These are phyloP conservation scores for Macrolepiota albuminosa DNA, from an alignment of 768 basidiomycete genomes.

Conservation along the genomic window DNA sequence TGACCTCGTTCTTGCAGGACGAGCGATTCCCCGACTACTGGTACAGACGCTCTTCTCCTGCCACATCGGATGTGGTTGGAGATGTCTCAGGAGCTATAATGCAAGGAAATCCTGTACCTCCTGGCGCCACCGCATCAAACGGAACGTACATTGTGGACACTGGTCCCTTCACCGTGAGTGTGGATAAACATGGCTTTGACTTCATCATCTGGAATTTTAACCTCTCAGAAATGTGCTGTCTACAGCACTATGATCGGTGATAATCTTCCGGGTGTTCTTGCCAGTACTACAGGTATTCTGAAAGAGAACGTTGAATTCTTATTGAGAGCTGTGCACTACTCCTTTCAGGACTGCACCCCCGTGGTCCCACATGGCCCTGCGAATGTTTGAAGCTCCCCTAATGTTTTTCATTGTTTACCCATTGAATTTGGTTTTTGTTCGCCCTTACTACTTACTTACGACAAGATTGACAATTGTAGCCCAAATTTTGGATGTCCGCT, in stretches of 20 bases:
- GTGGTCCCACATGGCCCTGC: constrained; percentile 7
- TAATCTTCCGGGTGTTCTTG: constrained; percentile 7
- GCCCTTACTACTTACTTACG: background rate
- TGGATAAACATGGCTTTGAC: background rate
- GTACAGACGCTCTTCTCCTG: constrained; percentile 5
- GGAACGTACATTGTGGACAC: constrained; percentile 7
- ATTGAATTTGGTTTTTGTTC: background rate
- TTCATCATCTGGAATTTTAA: background rate
- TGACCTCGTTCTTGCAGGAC: constrained; percentile 14
- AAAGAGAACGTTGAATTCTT: constrained; percentile 12
- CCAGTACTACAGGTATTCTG: constrained; percentile 10
- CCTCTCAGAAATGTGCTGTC: constrained; percentile 3
- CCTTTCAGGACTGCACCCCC: constrained; percentile 6
- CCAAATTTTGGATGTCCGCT: background rate
- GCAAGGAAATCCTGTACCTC: background rate
- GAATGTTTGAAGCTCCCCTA: background rate
- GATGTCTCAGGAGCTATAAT: background rate
- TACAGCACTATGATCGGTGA: constrained; percentile 6
- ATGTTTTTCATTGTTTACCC: background rate
- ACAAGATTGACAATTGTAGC: background rate
- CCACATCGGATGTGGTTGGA: background rate
- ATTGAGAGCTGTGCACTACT: background rate
- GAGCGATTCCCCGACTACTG: constrained; percentile 11
- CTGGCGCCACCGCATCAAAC: constrained; percentile 7
- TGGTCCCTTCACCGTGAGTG: constrained; percentile 3